Base-by-base conservation (phyloP, 1,139 yeast species). In the Kurtzmaniella quercitrusa region DNA sequence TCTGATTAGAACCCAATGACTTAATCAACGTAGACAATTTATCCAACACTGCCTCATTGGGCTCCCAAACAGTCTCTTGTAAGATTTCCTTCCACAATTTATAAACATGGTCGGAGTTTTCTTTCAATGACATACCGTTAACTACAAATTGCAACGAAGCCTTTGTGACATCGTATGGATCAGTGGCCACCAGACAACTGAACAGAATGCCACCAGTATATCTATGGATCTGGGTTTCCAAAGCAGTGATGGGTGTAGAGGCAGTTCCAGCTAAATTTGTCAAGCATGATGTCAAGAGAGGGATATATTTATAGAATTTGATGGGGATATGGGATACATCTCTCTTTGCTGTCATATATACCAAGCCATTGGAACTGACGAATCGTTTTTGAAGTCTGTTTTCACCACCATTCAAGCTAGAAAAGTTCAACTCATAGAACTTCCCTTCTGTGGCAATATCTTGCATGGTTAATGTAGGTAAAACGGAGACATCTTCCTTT, bases 181-280 rank as follows among this genome's bases (percentile, higher is more conserved):
- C 73, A 3, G 85, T 70, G 39, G 75, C 72, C 3, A 81, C 78
- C 49, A 76, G 71, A 15, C 82, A 69, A 21, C 77, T 71, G 21
- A 90, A 77, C 2, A 79, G 67, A 16, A 93, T 63, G 0, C 98
- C 97, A 18, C 98, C 98, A 1, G 98, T 90, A 48, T 77, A 73
- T 42, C 83, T 71, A 56, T 85, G 88, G 50, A 94, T 90, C 43
- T 81, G 81, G 49, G 93, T 90, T 59, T 93, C 98, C 48, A 93
- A 75, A 39, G 82, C 85, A 16, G 90, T 86, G 75, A 88, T 87
- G 1, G 85, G 62, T 45, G 84, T 81, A 7, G 65, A 58, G 3
- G 67, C 59, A 0, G 98, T 91, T 14, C 99, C 99, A 0, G 77
- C 77, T 50, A 93, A 73, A 56, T 85, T 88, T 3, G 95, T 85